phyloP scores from a whole-genome alignment of 441 rosid genomes.

The Adansonia rubrostipa region DNA sequence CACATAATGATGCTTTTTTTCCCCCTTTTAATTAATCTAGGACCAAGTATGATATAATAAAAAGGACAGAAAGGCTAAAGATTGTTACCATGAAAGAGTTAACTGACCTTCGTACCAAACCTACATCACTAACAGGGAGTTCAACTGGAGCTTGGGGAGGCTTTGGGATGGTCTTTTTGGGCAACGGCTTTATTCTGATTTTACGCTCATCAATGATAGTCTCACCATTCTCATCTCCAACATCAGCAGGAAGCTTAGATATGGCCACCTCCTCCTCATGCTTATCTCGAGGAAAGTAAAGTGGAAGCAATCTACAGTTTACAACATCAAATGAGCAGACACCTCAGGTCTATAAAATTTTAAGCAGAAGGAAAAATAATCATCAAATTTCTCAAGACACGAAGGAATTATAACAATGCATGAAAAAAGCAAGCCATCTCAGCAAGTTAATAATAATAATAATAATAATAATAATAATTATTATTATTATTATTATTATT shows the following conservation, averaged over 20 bases:
- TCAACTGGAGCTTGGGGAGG: slow-evolving; percentile 69
- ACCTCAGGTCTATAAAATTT: slow-evolving; percentile 16
- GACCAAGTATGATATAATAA: neutral
- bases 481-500: too few species aligned
- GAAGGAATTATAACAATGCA: slow-evolving; percentile 21
- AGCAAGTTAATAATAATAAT: slow-evolving; percentile 17
- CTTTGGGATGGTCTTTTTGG: slow-evolving; percentile 68
- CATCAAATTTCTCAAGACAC: neutral
- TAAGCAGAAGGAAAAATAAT: neutral
- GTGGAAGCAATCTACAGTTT: slow-evolving; percentile 81
- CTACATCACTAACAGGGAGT: slow-evolving; percentile 81
- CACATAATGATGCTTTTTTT: neutral
- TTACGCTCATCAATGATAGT: slow-evolving; percentile 95
- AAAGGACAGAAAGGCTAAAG: neutral
- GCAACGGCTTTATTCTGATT: slow-evolving; percentile 94
- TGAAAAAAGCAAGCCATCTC: slow-evolving; percentile 7
- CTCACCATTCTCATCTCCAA: slow-evolving; percentile 99
- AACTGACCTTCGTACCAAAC: slow-evolving; percentile 89
- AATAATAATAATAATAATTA: too few species aligned
- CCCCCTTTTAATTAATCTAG: neutral
- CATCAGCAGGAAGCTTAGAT: slow-evolving; percentile 96
- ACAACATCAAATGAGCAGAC: slow-evolving; percentile 32
- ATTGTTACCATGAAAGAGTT: slow-evolving; percentile 6
- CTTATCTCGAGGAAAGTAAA: slow-evolving; percentile 97
- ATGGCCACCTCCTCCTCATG: slow-evolving; percentile 95